Conservation (phyloP, 2,329 filamentous ascomycete species). For the Diaporthe sp. region DNA sequence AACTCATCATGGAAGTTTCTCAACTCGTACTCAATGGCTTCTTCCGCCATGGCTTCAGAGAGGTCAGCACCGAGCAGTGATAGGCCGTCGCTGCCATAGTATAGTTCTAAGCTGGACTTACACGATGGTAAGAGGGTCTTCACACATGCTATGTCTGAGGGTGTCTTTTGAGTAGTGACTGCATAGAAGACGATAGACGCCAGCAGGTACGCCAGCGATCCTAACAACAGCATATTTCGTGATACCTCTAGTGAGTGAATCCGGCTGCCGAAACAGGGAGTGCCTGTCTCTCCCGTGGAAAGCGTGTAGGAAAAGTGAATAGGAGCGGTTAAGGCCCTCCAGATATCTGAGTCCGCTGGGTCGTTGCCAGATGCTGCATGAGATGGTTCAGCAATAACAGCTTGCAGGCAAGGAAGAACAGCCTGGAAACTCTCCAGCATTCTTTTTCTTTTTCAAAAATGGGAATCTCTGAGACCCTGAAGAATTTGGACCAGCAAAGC, state of each 20-base stretch:
- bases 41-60: neutral
- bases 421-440: neutral
- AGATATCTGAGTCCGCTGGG: neutral
- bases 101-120: neutral
- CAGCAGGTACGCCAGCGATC: neutral
- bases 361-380: neutral
- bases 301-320: neutral
- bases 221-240: neutral
- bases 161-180: neutral
- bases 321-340: neutral
- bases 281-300: neutral
- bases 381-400: neutral
- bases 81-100: neutral
- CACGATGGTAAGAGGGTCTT: neutral
- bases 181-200: neutral
- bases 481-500: neutral
- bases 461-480: neutral
- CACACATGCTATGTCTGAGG: neutral
- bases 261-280: neutral
- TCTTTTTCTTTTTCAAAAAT: neutral
- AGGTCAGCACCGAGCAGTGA: neutral
- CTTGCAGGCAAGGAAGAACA: neutral
- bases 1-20: neutral
- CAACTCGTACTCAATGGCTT: neutral
- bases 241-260: neutral